Base-by-base conservation (phyloP, 2,329 filamentous ascomycete species). In the Arachnomyces sp. region DNA sequence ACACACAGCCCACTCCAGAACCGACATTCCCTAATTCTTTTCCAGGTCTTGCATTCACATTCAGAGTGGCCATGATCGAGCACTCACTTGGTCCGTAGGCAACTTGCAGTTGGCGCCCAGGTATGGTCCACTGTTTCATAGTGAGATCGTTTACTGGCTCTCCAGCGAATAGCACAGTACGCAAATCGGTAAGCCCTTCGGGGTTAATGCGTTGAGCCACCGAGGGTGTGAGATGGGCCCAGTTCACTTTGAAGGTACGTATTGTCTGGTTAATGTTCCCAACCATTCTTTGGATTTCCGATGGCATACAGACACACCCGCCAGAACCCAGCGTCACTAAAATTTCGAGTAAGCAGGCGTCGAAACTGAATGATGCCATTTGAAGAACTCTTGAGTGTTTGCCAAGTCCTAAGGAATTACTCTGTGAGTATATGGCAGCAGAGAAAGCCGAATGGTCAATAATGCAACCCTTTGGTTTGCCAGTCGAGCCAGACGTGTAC, bases 121-220 rank as follows among this genome's bases (percentile, higher is more conserved):
- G 51, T 14, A 56, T 55, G 11, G 71, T 73, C 89, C 89, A 95
- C 34, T 71, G 73, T 1, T 73, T 68, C 31, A 83, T 77, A 1
- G 94, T 84, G 21, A 77, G 74, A 28, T 78, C 74, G 0, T 84
- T 88, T 63, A 95, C 73, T 2, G 84, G 77, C 59, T 73, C 71
- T 31, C 70, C 71, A 33, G 66, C 68, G 12, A 61, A 56, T 1
- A 63, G 56, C 7, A 74, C 54, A 1, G 61, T 61, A 42, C 69
- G 65, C 38, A 73, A 46, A 4, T 58, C 57, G 42, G 48, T 67
- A 29, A 51, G 67, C 28, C 44, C 62, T 1, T 60, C 56, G 12
- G 65, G 63, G 32, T 65, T 57, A 28, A 69, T 53, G 7, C 66
- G 59, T 16, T 54, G 52, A 8, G 64, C 65, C 31, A 67, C 59